phyloP scores from a whole-genome alignment of 225 moss, liverwort and hornwort genomes.

The Polytrichum formosum region DNA sequence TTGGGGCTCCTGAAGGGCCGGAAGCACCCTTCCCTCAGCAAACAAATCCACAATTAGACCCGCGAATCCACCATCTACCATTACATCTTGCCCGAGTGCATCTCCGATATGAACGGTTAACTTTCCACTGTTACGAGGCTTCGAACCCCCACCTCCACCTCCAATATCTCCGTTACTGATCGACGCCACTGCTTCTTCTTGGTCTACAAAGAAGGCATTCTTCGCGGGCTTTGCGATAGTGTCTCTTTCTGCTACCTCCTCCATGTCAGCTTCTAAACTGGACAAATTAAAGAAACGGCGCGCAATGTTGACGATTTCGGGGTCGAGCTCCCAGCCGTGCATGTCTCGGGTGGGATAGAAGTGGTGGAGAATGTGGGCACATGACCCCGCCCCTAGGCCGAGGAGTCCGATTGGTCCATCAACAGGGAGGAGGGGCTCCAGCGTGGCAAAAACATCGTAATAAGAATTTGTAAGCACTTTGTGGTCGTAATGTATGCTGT shows the following conservation, averaged over 20 bases:
- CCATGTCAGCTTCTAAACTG: constrained; percentile 18
- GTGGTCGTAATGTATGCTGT: constrained; percentile 63
- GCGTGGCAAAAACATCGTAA: constrained; percentile 70
- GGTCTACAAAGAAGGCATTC: constrained; percentile 17
- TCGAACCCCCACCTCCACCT: neutral
- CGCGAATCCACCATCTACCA: constrained; percentile 71
- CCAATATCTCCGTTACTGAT: too few relatives aligned
- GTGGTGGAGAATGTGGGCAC: constrained; percentile 62
- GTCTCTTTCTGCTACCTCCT: constrained; percentile 13
- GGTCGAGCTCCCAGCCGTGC: constrained; percentile 90
- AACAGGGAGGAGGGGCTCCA: constrained; percentile 60
- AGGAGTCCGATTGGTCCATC: constrained; percentile 77
- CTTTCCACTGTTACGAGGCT: constrained; percentile 18
- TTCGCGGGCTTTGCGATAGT: neutral
- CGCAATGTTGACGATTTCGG: constrained; percentile 54
- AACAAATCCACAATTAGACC: constrained; percentile 82
- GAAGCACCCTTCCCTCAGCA: constrained; percentile 66
- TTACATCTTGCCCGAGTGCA: constrained; percentile 38
- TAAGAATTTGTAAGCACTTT: constrained; percentile 76
- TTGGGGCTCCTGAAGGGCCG: constrained; percentile 41
- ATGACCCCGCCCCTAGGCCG: constrained; percentile 84
- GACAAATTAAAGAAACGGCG: constrained; percentile 71
- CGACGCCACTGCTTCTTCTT: neutral
- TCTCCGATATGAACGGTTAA: constrained; percentile 79
- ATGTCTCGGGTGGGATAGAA: constrained; percentile 62